These are phyloP conservation scores for Scolecobasidium constrictum DNA, from an alignment of 2,329 filamentous ascomycete genomes.

Conservation along the genomic window DNA sequence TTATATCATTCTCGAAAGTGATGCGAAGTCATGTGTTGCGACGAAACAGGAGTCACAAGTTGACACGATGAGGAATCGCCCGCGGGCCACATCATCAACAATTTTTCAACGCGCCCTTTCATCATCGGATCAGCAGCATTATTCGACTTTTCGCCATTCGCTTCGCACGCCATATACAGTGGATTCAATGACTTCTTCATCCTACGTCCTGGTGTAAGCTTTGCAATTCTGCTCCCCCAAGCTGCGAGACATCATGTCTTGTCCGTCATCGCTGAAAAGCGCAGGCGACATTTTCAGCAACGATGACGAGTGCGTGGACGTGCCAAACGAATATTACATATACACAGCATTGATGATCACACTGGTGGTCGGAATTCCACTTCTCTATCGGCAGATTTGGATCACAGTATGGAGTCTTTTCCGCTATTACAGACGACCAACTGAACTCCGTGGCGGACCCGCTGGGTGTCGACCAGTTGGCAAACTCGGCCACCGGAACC, in stretches of 20 bases:
- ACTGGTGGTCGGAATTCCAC: neutral
- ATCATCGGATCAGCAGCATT: too few species aligned
- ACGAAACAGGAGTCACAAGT: too few species aligned
- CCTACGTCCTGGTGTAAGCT: too few species aligned
- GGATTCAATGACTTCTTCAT: too few species aligned
- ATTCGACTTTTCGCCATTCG: too few species aligned
- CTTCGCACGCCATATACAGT: too few species aligned
- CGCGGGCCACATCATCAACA: too few species aligned
- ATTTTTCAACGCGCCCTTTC: too few species aligned
- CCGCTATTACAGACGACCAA: neutral
- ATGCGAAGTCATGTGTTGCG: too few species aligned
- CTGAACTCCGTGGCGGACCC: neutral
- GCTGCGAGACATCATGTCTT: conserved; percentile 1
- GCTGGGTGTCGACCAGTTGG: conserved; percentile 3
- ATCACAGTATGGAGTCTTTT: conserved; percentile 1
- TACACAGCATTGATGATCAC: neutral
- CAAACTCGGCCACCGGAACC: conserved; percentile 1
- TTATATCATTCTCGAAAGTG: too few species aligned
- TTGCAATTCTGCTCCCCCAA: too few species aligned
- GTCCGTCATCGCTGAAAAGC: conserved; percentile 1
- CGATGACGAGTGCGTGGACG: neutral
- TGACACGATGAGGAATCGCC: too few species aligned
- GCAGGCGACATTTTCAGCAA: neutral
- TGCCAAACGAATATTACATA: neutral
- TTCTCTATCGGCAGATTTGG: conserved; percentile 6